Percentiles rank a stretch among this genome's conserved stretches.
Evolutionary conservation across 1,284 basidiomycete species (phyloP).

Genomic region (Marasmius tenuissimus): DNA sequence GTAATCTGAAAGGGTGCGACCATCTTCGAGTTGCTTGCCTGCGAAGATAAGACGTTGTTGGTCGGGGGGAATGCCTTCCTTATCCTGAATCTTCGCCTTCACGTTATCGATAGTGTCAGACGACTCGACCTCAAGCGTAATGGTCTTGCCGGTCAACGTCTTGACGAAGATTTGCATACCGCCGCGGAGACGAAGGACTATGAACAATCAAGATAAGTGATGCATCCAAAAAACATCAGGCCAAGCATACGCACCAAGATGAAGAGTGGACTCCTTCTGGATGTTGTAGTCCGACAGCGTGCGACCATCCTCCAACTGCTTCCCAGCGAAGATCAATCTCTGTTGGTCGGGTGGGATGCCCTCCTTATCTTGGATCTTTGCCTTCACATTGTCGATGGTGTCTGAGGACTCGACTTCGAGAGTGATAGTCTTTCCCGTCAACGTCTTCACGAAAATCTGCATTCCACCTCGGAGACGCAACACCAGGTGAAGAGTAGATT

Average conservation of each 20-base stretch:
- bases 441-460: conserved; percentile 72
- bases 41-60: conserved; percentile 77
- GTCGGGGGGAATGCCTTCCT: conserved; percentile 68
- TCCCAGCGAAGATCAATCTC: conserved; percentile 64
- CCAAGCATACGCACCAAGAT: conserved; percentile 29
- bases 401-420: conserved; percentile 52
- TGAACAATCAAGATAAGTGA: conserved; percentile 21
- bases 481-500: conserved; percentile 63
- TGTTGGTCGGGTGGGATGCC: conserved; percentile 64
- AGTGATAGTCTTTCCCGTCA: conserved; percentile 54
- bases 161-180: conserved; percentile 51
- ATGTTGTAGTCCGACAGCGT: conserved; percentile 29
- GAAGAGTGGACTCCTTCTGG: conserved; percentile 37
- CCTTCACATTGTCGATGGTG: conserved; percentile 53
- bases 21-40: conserved; percentile 74
- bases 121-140: conserved; percentile 60
- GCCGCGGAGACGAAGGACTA: conserved; percentile 30
- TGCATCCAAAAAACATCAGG: conserved; percentile 16
- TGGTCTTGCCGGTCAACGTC: conserved; percentile 61
- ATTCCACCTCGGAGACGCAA: conserved; percentile 71
- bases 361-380: conserved; percentile 55
- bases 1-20: conserved; percentile 66
- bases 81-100: conserved; percentile 53
- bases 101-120: conserved; percentile 60
- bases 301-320: conserved; percentile 67